Evolutionary conservation across 1,284 basidiomycete genomes (phyloP).

Genomic region (Melampsora larici-populina): DNA sequence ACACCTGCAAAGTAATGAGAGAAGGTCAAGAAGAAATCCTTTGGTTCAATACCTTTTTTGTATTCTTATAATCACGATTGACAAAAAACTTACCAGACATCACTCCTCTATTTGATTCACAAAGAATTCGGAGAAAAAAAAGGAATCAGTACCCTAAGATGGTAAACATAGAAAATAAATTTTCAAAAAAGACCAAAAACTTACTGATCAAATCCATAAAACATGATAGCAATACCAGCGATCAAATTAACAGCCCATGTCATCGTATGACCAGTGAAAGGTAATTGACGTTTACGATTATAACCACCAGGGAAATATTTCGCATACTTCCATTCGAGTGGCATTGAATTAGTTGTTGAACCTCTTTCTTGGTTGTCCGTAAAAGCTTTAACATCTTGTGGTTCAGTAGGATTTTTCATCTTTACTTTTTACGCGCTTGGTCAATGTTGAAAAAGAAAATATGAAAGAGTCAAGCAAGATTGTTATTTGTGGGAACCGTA

Average conservation of each 20-base stretch:
- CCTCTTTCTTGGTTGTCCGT: background rate
- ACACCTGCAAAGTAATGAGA: conserved; percentile 12
- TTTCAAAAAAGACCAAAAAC: background rate
- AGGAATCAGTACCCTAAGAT: background rate
- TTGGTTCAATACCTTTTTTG: background rate
- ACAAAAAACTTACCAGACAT: conserved; percentile 32
- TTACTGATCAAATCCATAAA: conserved; percentile 40
- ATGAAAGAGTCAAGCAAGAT: too few relatives aligned
- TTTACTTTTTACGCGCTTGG: background rate
- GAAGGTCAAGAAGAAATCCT: background rate
- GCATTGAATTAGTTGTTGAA: background rate
- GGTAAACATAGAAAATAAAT: background rate
- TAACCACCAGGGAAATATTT: conserved; percentile 43
- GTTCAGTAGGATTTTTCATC: background rate
- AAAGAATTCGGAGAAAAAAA: background rate
- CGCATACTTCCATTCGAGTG: conserved; percentile 38
- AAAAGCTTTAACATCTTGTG: background rate
- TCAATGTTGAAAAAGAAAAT: background rate
- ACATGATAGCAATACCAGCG: conserved; percentile 45
- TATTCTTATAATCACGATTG: background rate
- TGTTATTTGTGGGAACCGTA: too few relatives aligned
- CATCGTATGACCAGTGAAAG: conserved; percentile 45
- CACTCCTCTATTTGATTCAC: conserved; percentile 12
- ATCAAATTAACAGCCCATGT: conserved; percentile 44
- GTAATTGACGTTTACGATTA: conserved; percentile 42